Evolutionary conservation across 768 basidiomycete genomes (phyloP).

Genomic region (Mycena leptocephala): DNA sequence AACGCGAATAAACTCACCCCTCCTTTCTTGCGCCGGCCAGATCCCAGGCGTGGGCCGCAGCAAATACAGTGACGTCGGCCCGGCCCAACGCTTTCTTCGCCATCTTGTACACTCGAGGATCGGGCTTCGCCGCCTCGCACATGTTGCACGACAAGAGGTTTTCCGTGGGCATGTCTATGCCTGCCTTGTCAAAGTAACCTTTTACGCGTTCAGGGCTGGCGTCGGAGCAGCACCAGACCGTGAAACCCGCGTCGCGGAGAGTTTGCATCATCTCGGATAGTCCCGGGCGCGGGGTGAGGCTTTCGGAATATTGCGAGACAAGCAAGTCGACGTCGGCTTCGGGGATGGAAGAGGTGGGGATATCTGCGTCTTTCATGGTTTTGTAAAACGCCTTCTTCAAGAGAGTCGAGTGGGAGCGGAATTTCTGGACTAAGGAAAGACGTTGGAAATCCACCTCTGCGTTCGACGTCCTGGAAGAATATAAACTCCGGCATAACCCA

Average conservation of each 20-base stretch:
- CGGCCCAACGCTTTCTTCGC: background rate
- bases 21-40: background rate
- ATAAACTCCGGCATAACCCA: background rate
- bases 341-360: background rate
- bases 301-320: constrained; percentile 2
- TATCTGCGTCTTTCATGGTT: background rate
- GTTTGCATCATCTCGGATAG: constrained; percentile 3
- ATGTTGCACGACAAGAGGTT: constrained; percentile 18
- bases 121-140: constrained; percentile 13
- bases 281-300: background rate
- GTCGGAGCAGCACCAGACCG: constrained; percentile 19
- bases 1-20: background rate
- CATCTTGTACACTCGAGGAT: constrained; percentile 4
- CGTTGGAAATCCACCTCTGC: background rate
- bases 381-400: constrained; percentile 3
- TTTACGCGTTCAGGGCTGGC: constrained; percentile 11
- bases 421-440: background rate
- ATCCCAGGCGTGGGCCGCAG: constrained; percentile 18
- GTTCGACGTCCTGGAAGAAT: background rate
- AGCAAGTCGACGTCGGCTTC: background rate
- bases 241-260: constrained; percentile 4
- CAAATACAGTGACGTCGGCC: background rate
- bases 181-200: background rate
- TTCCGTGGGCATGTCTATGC: constrained; percentile 2
- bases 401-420: background rate